Base-by-base conservation (phyloP, 371 early-diverging fungal genomes). In the Mucor velutinosus region DNA sequence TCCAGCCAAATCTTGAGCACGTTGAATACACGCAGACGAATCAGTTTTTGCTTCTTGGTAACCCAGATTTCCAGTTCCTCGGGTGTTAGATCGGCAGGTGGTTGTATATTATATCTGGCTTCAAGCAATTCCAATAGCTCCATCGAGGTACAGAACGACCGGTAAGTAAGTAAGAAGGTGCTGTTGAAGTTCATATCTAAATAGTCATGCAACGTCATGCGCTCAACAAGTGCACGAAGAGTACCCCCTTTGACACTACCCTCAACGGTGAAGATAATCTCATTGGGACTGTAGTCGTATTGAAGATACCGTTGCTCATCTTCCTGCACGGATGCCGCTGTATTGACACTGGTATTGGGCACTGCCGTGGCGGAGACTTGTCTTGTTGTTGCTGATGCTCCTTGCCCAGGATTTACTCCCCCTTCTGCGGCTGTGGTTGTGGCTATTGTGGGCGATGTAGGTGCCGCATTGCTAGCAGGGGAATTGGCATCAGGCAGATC, bases 1-100 rank as follows among this genome's bases (percentile, higher is more conserved):
- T 96, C 96, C 7, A 97, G 82, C 98, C 98, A 97, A 4, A 86
- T 88, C 78, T 95, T 95, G 66, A 95, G 81, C n/a, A 96, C 87
- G 68, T 94, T 96, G 72, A 87, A 92, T 0, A 97, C 97, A 51
- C 95, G 90, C 55, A 96, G 74, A 23, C 96, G 93, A 55, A 96
- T 86, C 3, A 95, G 89, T 49, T 86, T 93, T 65, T 89, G 86
- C 74, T 97, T 96, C 76, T 86, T 89, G 66, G 93, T 92, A 14
- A 71, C 78, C 97, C 97, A 97, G 4, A 81, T 71, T 35, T 84
- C 84, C 23, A 88, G 53, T 66, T 97, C 94, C 11, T 86, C 79
- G 0, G 77, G 76, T 1, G 76, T 76, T 53, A 97, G 62, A 7
- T 84, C 87, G 5, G 70, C 61, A 0, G 97, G 97, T 0, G 94